Base-by-base conservation (phyloP, 495 filamentous ascomycete species). In the Trichoderma asperelloides region DNA sequence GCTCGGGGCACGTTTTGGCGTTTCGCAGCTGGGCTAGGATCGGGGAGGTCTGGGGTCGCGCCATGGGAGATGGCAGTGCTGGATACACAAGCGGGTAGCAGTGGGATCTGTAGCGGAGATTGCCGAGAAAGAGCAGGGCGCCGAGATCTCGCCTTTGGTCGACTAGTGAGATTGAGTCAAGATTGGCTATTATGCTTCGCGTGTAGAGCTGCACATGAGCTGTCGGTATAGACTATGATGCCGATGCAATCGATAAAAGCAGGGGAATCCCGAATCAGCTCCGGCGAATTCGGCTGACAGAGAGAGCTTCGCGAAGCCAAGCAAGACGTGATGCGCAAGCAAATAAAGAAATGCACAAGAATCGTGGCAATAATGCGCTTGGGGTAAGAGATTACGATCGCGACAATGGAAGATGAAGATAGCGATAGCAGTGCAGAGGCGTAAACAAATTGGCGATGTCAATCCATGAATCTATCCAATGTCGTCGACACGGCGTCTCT, bases 21-120 rank as follows among this genome's bases (percentile, higher is more conserved):
- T 78, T 84, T 64, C 82, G 81, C 68, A 92, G 81, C 75, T 89
- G 84, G 37, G 84, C 76, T 65, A 92, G 79, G 68, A 89, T 80
- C 30, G 87, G 74, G 1, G 72, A 70, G 16, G 25, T 73, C 51
- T 74, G 71, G 49, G 69, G 62, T 33, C 70, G 68, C 41, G 75
- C 72, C 77, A 78, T 78, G 57, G 67, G 13, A n/a, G n/a, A 43
- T 47, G 39, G 64, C 41, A 43, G 27, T 60, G 23, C 25, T 25
- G 55, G 25, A 55, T 21, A 45, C 41, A n/a, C 18, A 60, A 60
- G 21, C 55, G 11, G 23, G 23, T 27, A 25, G 11, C 16, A 25
- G 25, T 28, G 23, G 55, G 55, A 60, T 60, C 33, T 37, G 9
- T 60, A 21, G 55, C 55, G 30, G 62, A 64, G 28, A 30, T 23